Evolutionary conservation across 2,329 filamentous ascomycete species (phyloP).

Genomic region (Alternaria sp.): DNA sequence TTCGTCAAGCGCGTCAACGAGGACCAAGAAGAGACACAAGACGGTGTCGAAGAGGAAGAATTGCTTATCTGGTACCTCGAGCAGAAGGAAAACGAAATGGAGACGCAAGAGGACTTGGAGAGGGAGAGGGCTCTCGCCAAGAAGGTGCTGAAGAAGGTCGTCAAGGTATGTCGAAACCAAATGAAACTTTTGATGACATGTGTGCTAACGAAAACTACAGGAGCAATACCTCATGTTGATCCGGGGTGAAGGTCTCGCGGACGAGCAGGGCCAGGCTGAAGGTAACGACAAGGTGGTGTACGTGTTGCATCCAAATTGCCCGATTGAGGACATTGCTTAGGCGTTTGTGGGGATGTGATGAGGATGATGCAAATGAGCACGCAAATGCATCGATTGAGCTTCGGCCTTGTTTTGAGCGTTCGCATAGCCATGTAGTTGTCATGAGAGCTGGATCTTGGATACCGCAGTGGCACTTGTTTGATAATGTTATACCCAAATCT

Average conservation of each 20-base stretch:
- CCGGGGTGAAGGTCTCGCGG: constrained; percentile 86
- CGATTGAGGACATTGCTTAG: constrained; percentile 66
- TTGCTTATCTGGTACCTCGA: constrained; percentile 91
- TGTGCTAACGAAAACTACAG: constrained; percentile 44
- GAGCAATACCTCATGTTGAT: constrained; percentile 67
- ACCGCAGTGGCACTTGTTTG: not conserved
- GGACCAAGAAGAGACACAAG: constrained; percentile 75
- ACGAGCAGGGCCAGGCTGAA: constrained; percentile 68
- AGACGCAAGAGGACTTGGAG: constrained; percentile 81
- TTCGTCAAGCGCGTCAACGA: constrained; percentile 83
- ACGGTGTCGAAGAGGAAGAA: constrained; percentile 84
- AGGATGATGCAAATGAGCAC: not conserved
- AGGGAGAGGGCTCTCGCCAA: constrained; percentile 73
- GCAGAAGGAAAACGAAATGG: constrained; percentile 82
- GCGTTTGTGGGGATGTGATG: not conserved
- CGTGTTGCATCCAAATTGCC: constrained; percentile 92
- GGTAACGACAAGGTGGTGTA: constrained; percentile 68
- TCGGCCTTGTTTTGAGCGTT: not conserved
- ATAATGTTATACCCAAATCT: not conserved
- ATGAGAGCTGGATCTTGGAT: not conserved
- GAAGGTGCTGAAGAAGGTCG: constrained; percentile 94
- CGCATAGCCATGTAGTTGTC: not conserved
- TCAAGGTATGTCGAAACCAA: constrained; percentile 71
- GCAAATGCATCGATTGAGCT: not conserved
- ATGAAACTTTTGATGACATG: not conserved